Base-by-base conservation (phyloP, 495 filamentous ascomycete genomes). In the Echria macrotheca region DNA sequence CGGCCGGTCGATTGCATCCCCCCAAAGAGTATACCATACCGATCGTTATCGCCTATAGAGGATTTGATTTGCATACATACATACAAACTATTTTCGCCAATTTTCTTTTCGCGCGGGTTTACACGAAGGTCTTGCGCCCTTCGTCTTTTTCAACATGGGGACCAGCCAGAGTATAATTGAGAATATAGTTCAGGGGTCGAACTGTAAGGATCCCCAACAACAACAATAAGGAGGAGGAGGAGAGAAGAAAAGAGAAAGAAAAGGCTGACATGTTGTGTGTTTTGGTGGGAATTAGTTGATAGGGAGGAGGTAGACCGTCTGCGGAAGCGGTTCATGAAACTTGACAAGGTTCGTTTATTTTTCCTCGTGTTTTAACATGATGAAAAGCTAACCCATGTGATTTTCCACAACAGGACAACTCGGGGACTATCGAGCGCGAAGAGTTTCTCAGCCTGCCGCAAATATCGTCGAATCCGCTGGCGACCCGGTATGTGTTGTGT, bases 401-500 rank as follows among this genome's bases (percentile, higher is more conserved):
- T 12, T 37, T n/a, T 17, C 2, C 2, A 12, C 28, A 31, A 31
- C 24, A 98, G 91, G 93, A 99, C 66, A 89, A 90, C 68, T 96
- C 91, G 12, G 93, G 93, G 52, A 96, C 93, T 8, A 93, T 99
- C 68, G 93, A 99, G 66, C 91, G 94, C 61, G 93, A 97, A 54
- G 93, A 99, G 65, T 99, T 99, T 69, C 83, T 99, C 45, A 91
- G 86, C 57, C 80, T 99, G 18, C 93, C 93, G 19, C 94, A 97
- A 75, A 91, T 99, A 65, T 93, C 89, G 28, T 95, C 91, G 28
- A 99, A 99, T 71, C 93, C 93, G 5, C 84, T 99, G 32, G 94
- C 93, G 38, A 96, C 93, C 42, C 79, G 88, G 88, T 94, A 71
- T 56, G 68, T 18, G n/a, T n/a, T n/a, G 19, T 17, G 9, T 33